phyloP scores from a whole-genome alignment of 2,329 filamentous ascomycete species.

The Berkeleyomyces rouxiae region DNA sequence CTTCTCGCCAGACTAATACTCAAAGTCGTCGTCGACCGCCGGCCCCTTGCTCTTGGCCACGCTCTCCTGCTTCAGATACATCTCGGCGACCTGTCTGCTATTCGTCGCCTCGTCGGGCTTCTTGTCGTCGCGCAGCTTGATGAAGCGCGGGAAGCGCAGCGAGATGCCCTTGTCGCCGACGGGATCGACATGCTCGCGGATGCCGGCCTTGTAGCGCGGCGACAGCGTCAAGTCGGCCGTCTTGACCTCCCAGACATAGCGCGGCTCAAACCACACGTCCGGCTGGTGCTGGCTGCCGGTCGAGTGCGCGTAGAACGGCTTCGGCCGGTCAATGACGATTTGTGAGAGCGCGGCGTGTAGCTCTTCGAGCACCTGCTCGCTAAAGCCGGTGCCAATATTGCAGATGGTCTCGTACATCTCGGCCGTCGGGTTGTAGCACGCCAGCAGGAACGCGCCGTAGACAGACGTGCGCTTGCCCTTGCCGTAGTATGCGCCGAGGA shows the following conservation, averaged over 20 bases:
- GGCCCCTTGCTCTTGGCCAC: constrained; percentile 75
- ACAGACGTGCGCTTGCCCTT: constrained; percentile 90
- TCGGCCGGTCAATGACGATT: constrained; percentile 72
- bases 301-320: constrained; percentile 87
- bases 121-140: constrained; percentile 86
- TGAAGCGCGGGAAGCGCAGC: constrained; percentile 81
- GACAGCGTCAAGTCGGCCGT: constrained; percentile 88
- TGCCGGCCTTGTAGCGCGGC: constrained; percentile 83
- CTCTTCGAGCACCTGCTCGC: constrained; percentile 80
- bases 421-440: constrained; percentile 68
- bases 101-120: constrained; percentile 81
- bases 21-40: constrained; percentile 88
- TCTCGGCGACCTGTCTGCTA: constrained; percentile 75
- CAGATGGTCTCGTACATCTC: constrained; percentile 90
- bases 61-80: constrained; percentile 92
- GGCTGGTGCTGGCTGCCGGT: constrained; percentile 78
- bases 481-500: constrained; percentile 84
- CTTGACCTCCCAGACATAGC: constrained; percentile 93
- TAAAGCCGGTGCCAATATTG: constrained; percentile 97
- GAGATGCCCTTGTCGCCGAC: constrained; percentile 64
- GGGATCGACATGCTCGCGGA: constrained; percentile 59
- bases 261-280: constrained; percentile 95
- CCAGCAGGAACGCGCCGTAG: constrained; percentile 88
- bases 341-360: constrained; percentile 59
- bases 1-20: constrained; percentile 47